Evolutionary conservation across 179 eudicot species (phyloP).

Genomic region (Drosera spatulata): DNA sequence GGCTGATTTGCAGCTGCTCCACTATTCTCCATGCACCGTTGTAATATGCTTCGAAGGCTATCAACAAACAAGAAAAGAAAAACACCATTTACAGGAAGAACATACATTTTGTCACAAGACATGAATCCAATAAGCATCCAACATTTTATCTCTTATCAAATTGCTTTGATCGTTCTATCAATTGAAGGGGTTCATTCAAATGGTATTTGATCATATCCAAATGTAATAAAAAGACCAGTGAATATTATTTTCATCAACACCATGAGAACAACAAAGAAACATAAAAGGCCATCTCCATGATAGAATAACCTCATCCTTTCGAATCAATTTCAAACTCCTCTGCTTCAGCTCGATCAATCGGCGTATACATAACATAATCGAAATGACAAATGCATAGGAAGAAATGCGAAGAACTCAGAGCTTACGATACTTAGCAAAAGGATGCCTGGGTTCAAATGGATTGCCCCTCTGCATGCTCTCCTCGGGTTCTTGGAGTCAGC

Average conservation of each 20-base stretch:
- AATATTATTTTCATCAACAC: no score
- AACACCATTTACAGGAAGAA: background rate
- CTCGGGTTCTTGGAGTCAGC: no score
- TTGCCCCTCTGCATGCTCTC: conserved; percentile 15
- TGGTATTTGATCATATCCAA: no score
- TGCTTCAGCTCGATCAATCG: background rate
- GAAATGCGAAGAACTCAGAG: background rate
- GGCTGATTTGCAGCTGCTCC: conserved; percentile 46
- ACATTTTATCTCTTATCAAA: no score
- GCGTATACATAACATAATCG: background rate
- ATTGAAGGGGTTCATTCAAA: no score
- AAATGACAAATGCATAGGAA: background rate
- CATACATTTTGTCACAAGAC: background rate
- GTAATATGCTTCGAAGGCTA: conserved; percentile 81
- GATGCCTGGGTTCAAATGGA: conserved; percentile 21
- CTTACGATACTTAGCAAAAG: conserved; percentile 36
- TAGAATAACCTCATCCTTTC: background rate
- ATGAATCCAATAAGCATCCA: background rate
- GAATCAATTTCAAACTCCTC: background rate
- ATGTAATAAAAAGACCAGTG: no score
- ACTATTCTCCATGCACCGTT: conserved; percentile 54
- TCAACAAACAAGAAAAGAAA: conserved; percentile 5
- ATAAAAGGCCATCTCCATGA: no score
- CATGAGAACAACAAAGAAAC: no score
- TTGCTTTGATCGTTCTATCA: no score